phyloP scores from a whole-genome alignment of 257 asterid species.

The Gentiana straminea region DNA sequence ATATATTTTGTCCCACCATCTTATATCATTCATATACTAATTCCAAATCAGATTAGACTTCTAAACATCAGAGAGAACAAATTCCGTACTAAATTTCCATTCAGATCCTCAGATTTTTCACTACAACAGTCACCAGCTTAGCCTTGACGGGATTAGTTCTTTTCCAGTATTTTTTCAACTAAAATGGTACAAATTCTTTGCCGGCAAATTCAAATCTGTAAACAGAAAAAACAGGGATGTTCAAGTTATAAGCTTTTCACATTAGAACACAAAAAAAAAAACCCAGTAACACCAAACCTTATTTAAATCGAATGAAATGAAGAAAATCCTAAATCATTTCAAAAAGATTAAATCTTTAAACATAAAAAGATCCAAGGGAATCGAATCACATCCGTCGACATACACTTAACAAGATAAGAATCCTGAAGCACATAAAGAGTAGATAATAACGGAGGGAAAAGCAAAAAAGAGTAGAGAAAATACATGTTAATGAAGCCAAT shows the following conservation, averaged over 20 bases:
- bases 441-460: no score
- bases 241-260: conserved; percentile 9
- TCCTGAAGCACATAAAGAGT: no score
- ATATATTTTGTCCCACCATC: conserved; percentile 14
- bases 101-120: conserved; percentile 34
- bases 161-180: conserved; percentile 7
- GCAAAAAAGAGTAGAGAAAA: no score
- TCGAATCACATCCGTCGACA: no score
- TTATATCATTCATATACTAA: conserved; percentile 17
- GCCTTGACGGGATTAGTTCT: not conserved
- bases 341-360: not conserved
- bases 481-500: no score
- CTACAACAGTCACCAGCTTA: not conserved
- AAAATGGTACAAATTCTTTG: not conserved
- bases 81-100: conserved; percentile 26
- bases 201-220: conserved; percentile 2
- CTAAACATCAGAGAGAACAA: conserved; percentile 10
- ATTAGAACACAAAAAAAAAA: conserved; percentile 5
- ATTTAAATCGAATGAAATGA: not conserved
- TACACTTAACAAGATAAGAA: no score
- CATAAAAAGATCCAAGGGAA: not conserved
- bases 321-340: no score
- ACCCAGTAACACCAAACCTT: conserved; percentile 11
- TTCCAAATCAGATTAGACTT: conserved; percentile 19
- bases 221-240: conserved; percentile 6